Percentiles rank a stretch among this genome's conserved stretches.
These are phyloP conservation scores for Kurtzmaniella quercitrusa DNA, from an alignment of 1,139 yeast genomes.

Conservation along the genomic window DNA sequence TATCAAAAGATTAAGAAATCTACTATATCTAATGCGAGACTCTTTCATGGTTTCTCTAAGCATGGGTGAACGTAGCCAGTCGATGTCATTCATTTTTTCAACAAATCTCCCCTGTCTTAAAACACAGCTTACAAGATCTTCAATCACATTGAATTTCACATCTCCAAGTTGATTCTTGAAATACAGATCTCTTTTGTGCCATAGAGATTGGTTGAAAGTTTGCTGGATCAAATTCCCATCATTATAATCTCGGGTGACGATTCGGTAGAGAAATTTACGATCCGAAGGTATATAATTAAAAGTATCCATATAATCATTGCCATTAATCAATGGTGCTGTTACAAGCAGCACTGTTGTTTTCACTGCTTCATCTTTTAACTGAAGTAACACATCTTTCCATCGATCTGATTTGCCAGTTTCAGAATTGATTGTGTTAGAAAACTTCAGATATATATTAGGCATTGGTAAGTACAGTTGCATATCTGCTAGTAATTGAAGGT, in stretches of 20 bases:
- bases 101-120: slow-evolving; percentile 28
- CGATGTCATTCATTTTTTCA: slow-evolving; percentile 23
- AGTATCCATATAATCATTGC: neutral
- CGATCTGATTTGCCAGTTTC: neutral
- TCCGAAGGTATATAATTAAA: neutral
- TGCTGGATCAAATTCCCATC: slow-evolving; percentile 1
- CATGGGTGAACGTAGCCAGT: slow-evolving; percentile 25
- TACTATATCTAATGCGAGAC: slow-evolving; percentile 19
- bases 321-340: neutral
- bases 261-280: neutral
- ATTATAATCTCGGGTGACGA: neutral
- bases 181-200: slow-evolving; percentile 3
- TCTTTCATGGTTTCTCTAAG: slow-evolving; percentile 17
- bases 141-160: slow-evolving; percentile 8
- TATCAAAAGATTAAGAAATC: slow-evolving; percentile 21
- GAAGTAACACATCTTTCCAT: neutral
- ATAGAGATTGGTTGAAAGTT: neutral
- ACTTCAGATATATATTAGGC: neutral
- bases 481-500: neutral
- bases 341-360: neutral
- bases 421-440: neutral
- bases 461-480: neutral
- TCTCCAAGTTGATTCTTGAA: slow-evolving; percentile 1
- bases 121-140: slow-evolving; percentile 30
- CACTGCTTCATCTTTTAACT: neutral